phyloP scores from a whole-genome alignment of 2,329 filamentous ascomycete genomes.

The Colletotrichum spinosum region DNA sequence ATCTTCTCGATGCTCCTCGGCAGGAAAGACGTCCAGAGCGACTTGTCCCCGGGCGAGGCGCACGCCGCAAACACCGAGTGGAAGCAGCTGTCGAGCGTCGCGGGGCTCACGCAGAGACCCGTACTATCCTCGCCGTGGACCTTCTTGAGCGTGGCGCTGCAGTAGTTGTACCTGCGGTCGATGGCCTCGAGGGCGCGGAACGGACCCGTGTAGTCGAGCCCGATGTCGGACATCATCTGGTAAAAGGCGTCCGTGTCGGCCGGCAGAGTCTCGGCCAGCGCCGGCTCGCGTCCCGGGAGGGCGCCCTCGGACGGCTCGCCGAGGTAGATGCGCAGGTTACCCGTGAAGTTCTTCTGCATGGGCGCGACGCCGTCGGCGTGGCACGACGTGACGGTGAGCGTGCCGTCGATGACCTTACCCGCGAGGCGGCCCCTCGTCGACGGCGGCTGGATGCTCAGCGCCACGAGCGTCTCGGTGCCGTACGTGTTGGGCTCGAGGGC shows the following conservation, averaged over 20 bases:
- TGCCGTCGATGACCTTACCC: constrained; percentile 31
- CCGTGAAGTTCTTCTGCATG: constrained; percentile 38
- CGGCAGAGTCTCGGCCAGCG: constrained; percentile 34
- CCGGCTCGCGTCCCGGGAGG: constrained; percentile 35
- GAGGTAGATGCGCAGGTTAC: constrained; percentile 38
- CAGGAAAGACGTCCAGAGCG: constrained; percentile 47
- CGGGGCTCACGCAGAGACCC: constrained; percentile 47
- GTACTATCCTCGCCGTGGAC: constrained; percentile 41
- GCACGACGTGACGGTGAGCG: constrained; percentile 37
- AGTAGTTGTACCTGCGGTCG: constrained; percentile 35
- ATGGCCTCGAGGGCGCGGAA: constrained; percentile 39
- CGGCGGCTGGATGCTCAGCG: constrained; percentile 37
- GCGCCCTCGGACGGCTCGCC: constrained; percentile 38
- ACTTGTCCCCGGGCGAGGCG: constrained; percentile 47
- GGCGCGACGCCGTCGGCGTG: constrained; percentile 32
- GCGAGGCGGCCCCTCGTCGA: constrained; percentile 32
- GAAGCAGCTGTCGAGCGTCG: constrained; percentile 48
- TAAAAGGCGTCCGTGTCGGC: constrained; percentile 41
- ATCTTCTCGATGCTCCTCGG: constrained; percentile 43
- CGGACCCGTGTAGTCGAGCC: constrained; percentile 38
- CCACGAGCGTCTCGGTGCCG: constrained; percentile 41
- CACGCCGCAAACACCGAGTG: constrained; percentile 49
- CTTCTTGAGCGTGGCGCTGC: constrained; percentile 37
- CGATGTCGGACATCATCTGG: constrained; percentile 36
- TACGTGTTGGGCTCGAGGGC: constrained; percentile 42